Evolutionary conservation across 768 basidiomycete species (phyloP).

Genomic region (Scleroderma citrinum): DNA sequence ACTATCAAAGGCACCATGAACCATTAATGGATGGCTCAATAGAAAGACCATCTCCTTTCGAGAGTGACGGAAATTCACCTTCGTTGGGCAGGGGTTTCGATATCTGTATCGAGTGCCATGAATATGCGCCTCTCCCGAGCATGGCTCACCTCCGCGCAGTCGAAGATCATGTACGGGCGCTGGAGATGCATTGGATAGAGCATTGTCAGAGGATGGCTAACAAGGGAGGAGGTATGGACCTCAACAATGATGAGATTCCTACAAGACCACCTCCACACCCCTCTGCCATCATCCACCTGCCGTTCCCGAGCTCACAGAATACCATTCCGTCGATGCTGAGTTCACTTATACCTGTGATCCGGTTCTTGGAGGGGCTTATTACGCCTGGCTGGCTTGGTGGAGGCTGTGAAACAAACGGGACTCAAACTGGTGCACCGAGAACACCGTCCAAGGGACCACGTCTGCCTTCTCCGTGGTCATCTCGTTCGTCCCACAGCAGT

Average conservation of each 20-base stretch:
- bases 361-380: conserved; percentile 63
- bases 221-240: conserved; percentile 10
- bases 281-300: conserved; percentile 64
- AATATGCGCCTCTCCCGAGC: conserved; percentile 71
- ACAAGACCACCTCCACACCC: conserved; percentile 68
- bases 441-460: conserved; percentile 8
- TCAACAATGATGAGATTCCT: conserved; percentile 28
- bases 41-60: conserved; percentile 29
- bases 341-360: conserved; percentile 55
- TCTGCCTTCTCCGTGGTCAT: conserved; percentile 14
- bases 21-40: conserved; percentile 5
- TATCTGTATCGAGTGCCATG: conserved; percentile 85
- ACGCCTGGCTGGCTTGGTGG: conserved; percentile 34
- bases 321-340: conserved; percentile 49
- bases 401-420: background rate
- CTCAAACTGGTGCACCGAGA: background rate
- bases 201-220: conserved; percentile 25
- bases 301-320: conserved; percentile 65
- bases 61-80: conserved; percentile 36
- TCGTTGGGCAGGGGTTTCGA: conserved; percentile 63
- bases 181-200: conserved; percentile 66
- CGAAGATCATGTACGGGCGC: conserved; percentile 63
- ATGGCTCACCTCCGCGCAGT: conserved; percentile 60
- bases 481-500: conserved; percentile 3
- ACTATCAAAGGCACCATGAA: background rate